Base-by-base conservation (phyloP, 140 eudicot species). In the Cichorium intybus region DNA sequence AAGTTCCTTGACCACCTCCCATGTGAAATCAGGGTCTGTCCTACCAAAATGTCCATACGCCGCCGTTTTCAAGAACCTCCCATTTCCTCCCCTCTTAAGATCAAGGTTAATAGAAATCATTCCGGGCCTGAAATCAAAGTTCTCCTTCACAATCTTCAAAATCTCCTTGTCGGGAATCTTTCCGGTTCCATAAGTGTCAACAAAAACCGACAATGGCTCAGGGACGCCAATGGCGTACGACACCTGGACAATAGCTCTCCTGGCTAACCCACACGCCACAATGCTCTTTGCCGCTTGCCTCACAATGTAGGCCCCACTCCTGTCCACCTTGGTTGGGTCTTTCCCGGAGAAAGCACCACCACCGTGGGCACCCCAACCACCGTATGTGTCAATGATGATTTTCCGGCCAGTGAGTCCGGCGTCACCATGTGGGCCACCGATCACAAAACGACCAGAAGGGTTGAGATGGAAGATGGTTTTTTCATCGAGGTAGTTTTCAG, bases 371-470 rank as follows among this genome's bases (percentile, higher is more conserved):
- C 88, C 88, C 88, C 88, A 82, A 10, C 88, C 88, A 43, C 88
- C 88, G 11, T 82, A 82, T 0, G 88, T 82, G 31, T 82, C 88
- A 0, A 83, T 79, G 59, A 80, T 84, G 61, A 84, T 84, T 82
- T 84, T 84, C 21, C 91, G 91, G 14, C 91, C 87, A n/a, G 91
- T 84, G 2, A 77, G 87, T 4, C 91, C 91, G 14, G 91, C 91
- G 48, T 84, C 91, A 31, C 87, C 91, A 8, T 84, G 87, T 4
- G 91, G 91, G 48, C 87, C 91, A 46, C 91, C 87, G 47, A 83
- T 83, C 53, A 83, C 89, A n/a, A 83, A 83, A 17, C 89, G 82
- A 29, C 89, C 89, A 17, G 87, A 85, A 10, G 92, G 87, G 76
- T 85, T 85, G 12, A 85, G 65, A 59, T 85, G 88, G 79, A 78